Base-by-base conservation (phyloP, 768 basidiomycete genomes). In the Plicaturopsis crispa region DNA sequence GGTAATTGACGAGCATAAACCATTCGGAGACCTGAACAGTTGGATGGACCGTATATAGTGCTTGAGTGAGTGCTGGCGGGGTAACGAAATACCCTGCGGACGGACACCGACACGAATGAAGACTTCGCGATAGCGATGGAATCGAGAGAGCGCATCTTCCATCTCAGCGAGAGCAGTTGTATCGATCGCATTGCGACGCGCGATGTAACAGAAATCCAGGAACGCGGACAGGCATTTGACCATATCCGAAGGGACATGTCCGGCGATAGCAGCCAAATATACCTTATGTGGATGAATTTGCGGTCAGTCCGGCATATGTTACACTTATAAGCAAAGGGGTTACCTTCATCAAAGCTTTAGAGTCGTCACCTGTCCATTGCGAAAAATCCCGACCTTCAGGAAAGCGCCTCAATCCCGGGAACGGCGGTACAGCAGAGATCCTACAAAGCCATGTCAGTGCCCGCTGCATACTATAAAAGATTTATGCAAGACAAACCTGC, bases 321-420 rank as follows among this genome's bases (percentile, higher is more conserved):
- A n/a, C n/a, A n/a, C n/a, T n/a, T n/a, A n/a, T n/a, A n/a, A n/a
- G n/a, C n/a, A n/a, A n/a, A n/a, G n/a, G n/a, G n/a, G n/a, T n/a
- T n/a, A 62, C 61, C 54, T 65, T 66, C 59, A 66, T 66, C 4
- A 66, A 38, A 0, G 51, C 60, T 21, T 67, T 66, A 2, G 57
- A 66, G 16, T 66, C 56, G 26, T 65, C 42, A 4, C 62, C 54
- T 0, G 62, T 66, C 65, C 65, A 66, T 21, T 65, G 64, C 14
- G 59, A 57, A 36, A 63, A 65, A 1, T 46, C 40, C 0, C 39
- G 34, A 1, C 63, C 61, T 20, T 63, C 45, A 2, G 51, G 50
- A 18, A 66, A 66, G 0, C 46, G 37, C 4, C 46, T 35, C 0
- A 63, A 48, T 0, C 56, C 56, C 0, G 56, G 16, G 21, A 61